These are phyloP conservation scores for Wickerhamomyces hampshirensis DNA, from an alignment of 805 yeast genomes.

Conservation along the genomic window DNA sequence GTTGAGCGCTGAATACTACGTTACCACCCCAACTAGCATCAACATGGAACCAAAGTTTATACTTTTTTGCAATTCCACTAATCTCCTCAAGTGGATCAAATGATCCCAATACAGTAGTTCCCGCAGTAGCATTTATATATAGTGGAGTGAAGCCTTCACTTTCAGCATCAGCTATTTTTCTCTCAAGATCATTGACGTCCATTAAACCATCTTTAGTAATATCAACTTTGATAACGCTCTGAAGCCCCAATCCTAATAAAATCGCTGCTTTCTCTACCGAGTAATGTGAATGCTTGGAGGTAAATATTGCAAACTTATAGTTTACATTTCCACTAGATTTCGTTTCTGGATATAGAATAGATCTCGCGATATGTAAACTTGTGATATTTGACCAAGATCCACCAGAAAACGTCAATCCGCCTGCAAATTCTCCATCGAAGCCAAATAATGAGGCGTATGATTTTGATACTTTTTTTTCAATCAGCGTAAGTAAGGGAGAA, in stretches of 20 bases:
- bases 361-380: constrained; percentile 71
- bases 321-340: constrained; percentile 51
- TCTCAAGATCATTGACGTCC: constrained; percentile 43
- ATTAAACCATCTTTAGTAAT: constrained; percentile 54
- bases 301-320: constrained; percentile 60
- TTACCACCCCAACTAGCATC: constrained; percentile 95
- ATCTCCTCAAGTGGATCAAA: constrained; percentile 64
- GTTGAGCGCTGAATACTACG: constrained; percentile 55
- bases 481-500: constrained; percentile 71
- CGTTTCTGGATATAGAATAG: constrained; percentile 63
- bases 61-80: constrained; percentile 44
- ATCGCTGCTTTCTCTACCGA: constrained; percentile 81
- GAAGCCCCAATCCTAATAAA: constrained; percentile 64
- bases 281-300: constrained; percentile 72
- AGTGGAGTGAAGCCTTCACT: constrained; percentile 63
- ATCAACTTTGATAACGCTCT: constrained; percentile 56
- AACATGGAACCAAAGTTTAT: constrained; percentile 72
- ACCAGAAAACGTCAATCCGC: constrained; percentile 83
- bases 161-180: constrained; percentile 38
- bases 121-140: constrained; percentile 80
- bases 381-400: constrained; percentile 87
- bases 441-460: constrained; percentile 69
- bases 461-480: constrained; percentile 64
- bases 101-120: constrained; percentile 85
- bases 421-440: constrained; percentile 49